phyloP scores from a whole-genome alignment of 129 eudicot species.

The Rutidosis leptorrhynchoides region DNA sequence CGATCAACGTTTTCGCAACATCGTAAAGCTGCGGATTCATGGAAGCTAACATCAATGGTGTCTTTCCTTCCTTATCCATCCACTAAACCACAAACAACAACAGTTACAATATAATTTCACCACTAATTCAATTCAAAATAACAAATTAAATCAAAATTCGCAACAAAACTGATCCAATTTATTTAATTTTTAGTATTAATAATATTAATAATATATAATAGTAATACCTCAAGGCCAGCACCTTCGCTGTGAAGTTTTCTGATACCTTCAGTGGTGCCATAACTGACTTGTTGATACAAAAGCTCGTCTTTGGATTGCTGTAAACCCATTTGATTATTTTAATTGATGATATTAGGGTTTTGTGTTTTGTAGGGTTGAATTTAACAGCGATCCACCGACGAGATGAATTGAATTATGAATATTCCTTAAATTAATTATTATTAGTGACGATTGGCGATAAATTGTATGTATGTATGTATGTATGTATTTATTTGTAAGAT shows the following conservation, averaged over 20 bases:
- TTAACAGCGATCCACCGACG: not conserved
- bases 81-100: constrained; percentile 49
- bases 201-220: not conserved
- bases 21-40: constrained; percentile 58
- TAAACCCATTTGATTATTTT: constrained; percentile 49
- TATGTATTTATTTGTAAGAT: no score
- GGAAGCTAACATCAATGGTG: constrained; percentile 79
- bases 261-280: constrained; percentile 62
- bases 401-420: not conserved
- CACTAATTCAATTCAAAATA: constrained; percentile 3
- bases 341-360: constrained; percentile 25
- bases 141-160: not conserved
- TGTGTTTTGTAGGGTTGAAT: not conserved
- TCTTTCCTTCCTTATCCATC: constrained; percentile 82
- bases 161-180: not conserved
- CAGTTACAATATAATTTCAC: constrained; percentile 12
- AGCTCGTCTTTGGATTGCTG: constrained; percentile 83
- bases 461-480: no score
- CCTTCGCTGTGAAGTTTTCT: constrained; percentile 68
- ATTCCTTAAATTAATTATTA: no score
- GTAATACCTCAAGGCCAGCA: constrained; percentile 85
- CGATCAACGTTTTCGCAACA: constrained; percentile 78
- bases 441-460: no score
- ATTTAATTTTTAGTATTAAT: no score
- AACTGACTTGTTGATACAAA: constrained; percentile 69